These are phyloP conservation scores for Fraxinus xanthoxyloides DNA, from an alignment of 305 asterid genomes.

Conservation along the genomic window DNA sequence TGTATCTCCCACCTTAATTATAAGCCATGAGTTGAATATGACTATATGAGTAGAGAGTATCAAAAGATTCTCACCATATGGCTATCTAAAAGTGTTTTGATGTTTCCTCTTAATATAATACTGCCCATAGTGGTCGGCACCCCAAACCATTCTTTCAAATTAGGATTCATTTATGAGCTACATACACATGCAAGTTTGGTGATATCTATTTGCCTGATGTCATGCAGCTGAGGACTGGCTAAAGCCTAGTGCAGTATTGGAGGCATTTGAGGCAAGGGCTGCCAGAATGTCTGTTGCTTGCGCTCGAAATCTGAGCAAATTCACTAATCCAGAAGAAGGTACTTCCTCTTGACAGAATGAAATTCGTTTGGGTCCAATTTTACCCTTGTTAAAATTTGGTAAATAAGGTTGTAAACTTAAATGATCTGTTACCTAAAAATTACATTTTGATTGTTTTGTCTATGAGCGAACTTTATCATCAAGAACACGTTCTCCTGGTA, in stretches of 20 bases:
- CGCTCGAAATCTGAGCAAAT: constrained; percentile 73
- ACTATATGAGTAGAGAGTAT: background rate
- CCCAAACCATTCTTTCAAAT: background rate
- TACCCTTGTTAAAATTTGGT: background rate
- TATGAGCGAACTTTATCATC: background rate
- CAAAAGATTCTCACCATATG: background rate
- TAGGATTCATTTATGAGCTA: background rate
- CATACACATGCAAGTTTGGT: constrained; percentile 15
- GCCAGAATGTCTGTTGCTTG: constrained; percentile 83
- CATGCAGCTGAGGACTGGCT: constrained; percentile 89
- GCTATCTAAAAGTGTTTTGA: background rate
- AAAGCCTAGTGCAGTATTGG: constrained; percentile 67
- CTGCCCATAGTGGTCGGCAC: background rate
- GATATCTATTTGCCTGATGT: constrained; percentile 23
- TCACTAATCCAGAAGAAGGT: constrained; percentile 88
- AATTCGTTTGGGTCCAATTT: constrained; percentile 5
- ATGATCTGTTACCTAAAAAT: background rate
- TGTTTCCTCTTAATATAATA: background rate
- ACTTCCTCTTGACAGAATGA: constrained; percentile 18
- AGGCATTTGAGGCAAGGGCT: constrained; percentile 97
- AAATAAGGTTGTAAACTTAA: background rate
- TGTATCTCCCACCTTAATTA: background rate
- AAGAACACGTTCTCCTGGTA: background rate
- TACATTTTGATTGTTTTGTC: background rate
- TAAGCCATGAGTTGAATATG: constrained; percentile 1